phyloP scores from a whole-genome alignment of 108 stramenopile genomes.

The Stephanodiscus triporus region DNA sequence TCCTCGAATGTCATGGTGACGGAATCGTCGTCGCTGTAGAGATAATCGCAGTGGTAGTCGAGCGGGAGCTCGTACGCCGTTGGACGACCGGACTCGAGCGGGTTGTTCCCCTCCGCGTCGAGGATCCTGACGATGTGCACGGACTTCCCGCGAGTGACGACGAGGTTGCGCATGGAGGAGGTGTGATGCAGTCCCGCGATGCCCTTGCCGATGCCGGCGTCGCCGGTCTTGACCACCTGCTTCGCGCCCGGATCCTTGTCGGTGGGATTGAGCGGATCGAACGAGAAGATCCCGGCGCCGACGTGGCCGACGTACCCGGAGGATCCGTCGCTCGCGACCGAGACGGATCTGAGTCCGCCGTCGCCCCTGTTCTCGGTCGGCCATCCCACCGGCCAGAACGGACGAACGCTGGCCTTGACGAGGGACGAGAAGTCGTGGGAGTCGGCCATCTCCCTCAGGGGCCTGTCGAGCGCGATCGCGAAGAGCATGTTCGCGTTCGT shows the following conservation, averaged over 20 bases:
- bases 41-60: slow-evolving; percentile 48
- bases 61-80: slow-evolving; percentile 39
- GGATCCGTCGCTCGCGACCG: slow-evolving; percentile 31
- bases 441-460: slow-evolving; percentile 38
- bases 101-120: slow-evolving; percentile 32
- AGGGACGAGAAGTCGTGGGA: slow-evolving; percentile 34
- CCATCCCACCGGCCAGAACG: slow-evolving; percentile 36
- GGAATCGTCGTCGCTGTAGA: slow-evolving; percentile 29
- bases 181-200: slow-evolving; percentile 48
- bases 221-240: slow-evolving; percentile 18
- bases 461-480: slow-evolving; percentile 26
- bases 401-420: slow-evolving; percentile 19
- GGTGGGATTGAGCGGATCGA: slow-evolving; percentile 39
- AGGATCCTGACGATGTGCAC: slow-evolving; percentile 41
- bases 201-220: slow-evolving; percentile 33
- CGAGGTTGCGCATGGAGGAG: slow-evolving; percentile 26
- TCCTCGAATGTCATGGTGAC: slow-evolving; percentile 37
- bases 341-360: slow-evolving; percentile 30
- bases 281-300: slow-evolving; percentile 35
- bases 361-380: slow-evolving; percentile 12
- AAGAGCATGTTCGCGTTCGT: slow-evolving; percentile 22
- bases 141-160: slow-evolving; percentile 32
- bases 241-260: slow-evolving; percentile 14
- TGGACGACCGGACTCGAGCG: slow-evolving; percentile 24
- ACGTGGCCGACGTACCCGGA: slow-evolving; percentile 41